These are phyloP conservation scores for Tuber melanosporum DNA, from an alignment of 495 filamentous ascomycete genomes.

Conservation along the genomic window DNA sequence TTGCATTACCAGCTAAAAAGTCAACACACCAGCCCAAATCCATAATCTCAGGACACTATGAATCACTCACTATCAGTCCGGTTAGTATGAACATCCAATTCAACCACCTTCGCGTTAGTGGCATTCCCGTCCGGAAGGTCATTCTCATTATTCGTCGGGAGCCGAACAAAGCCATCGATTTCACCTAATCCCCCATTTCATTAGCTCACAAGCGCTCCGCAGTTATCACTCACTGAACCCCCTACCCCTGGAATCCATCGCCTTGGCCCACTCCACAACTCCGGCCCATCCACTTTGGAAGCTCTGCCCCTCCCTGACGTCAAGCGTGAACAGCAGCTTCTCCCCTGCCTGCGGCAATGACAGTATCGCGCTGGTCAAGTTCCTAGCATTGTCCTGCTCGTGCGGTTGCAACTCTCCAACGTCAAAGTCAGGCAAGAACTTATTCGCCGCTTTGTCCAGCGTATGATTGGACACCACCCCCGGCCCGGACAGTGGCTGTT, in stretches of 20 bases:
- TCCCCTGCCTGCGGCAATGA: conserved; percentile 61
- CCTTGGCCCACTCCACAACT: conserved; percentile 37
- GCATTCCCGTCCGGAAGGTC: conserved; percentile 49
- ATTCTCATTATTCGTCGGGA: conserved; percentile 47
- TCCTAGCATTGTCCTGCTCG: conserved; percentile 61
- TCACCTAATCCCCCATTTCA: conserved; percentile 60
- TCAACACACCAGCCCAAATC: not conserved
- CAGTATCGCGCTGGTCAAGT: conserved; percentile 64
- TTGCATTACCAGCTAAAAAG: conserved; percentile 56
- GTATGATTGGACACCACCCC: conserved; percentile 50
- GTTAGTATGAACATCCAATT: conserved; percentile 59
- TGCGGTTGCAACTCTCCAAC: conserved; percentile 54
- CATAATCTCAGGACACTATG: not conserved
- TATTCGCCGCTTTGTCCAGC: conserved; percentile 60
- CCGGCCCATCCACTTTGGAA: conserved; percentile 40
- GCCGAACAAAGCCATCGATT: conserved; percentile 60
- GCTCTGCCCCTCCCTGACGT: conserved; percentile 38
- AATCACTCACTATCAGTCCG: conserved; percentile 47
- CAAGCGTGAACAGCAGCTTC: conserved; percentile 56
- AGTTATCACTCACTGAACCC: conserved; percentile 43
- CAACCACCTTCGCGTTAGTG: conserved; percentile 54
- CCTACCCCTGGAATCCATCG: conserved; percentile 40
- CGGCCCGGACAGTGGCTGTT: conserved; percentile 52
- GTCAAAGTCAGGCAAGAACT: conserved; percentile 59
- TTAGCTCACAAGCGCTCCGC: conserved; percentile 52